Conservation (phyloP, 2,329 filamentous ascomycete species). For the Cordyceps farinosa region DNA sequence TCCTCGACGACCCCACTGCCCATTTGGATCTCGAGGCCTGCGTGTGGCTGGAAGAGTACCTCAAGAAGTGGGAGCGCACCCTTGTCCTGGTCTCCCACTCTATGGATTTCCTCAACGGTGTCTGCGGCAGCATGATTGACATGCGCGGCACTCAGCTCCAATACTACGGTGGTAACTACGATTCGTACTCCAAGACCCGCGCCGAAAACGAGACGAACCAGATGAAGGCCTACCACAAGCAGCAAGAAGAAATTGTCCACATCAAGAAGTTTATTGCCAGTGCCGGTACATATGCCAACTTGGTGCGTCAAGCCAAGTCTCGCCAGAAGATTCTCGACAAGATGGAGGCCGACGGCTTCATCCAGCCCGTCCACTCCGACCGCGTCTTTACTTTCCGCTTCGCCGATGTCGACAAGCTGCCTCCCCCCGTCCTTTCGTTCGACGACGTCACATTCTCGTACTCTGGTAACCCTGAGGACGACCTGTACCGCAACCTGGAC, state of each 20-base stretch:
- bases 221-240: conserved; percentile 98
- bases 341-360: conserved; percentile 99
- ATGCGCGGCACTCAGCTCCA: conserved; percentile 86
- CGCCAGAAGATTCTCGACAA: conserved; percentile 99
- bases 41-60: conserved; percentile 98
- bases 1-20: conserved; percentile 96
- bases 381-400: conserved; percentile 96
- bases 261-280: conserved; percentile 99
- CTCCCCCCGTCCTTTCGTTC: conserved; percentile 91
- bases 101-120: conserved; percentile 98
- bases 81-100: conserved; percentile 96
- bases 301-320: conserved; percentile 98
- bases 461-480: conserved; percentile 83
- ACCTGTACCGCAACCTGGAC: conserved; percentile 93
- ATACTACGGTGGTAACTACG: conserved; percentile 99
- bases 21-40: conserved; percentile 99
- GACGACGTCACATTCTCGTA: conserved; percentile 98
- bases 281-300: conserved; percentile 98
- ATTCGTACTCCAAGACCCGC: conserved; percentile 93
- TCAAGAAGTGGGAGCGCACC: conserved; percentile 99
- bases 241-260: conserved; percentile 97
- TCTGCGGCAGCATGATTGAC: conserved; percentile 97
- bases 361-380: conserved; percentile 82
- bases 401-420: conserved; percentile 98
- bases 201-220: conserved; percentile 95